These are phyloP conservation scores for Claviceps sp. DNA, from an alignment of 2,329 filamentous ascomycete species.

Conservation along the genomic window DNA sequence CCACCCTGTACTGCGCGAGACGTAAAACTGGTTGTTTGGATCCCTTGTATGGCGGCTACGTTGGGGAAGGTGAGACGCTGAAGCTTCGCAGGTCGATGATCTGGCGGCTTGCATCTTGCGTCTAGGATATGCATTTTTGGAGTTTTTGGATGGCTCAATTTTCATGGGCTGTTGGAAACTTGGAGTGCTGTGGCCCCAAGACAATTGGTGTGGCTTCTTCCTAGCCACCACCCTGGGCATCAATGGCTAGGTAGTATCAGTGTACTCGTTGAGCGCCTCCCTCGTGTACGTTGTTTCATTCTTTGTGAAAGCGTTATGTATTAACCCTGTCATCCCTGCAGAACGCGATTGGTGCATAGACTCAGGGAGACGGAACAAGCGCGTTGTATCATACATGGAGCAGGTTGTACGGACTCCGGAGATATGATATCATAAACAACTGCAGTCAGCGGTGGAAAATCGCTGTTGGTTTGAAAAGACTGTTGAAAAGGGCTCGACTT, in stretches of 20 bases:
- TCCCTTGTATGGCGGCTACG: background rate
- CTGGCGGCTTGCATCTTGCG: no score
- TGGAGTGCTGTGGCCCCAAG: no score
- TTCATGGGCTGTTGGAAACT: no score
- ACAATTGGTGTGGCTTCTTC: background rate
- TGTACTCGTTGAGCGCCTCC: background rate
- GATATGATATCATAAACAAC: no score
- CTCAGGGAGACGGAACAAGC: background rate
- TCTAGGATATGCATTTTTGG: no score
- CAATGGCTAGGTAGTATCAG: background rate
- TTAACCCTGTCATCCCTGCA: background rate
- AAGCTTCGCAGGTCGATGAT: no score
- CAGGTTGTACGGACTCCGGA: no score
- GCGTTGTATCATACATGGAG: no score
- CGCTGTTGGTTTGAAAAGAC: no score
- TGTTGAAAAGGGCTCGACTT: no score
- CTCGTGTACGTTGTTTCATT: background rate
- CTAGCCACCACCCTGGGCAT: background rate
- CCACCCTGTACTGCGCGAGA: background rate
- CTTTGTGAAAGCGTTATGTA: background rate
- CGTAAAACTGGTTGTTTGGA: constrained; percentile 1
- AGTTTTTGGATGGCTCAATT: no score
- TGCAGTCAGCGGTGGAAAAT: no score
- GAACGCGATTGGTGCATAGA: background rate
- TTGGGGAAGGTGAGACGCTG: background rate